A percentile compares a stretch with the other conserved stretches of the same genome.
phyloP scores from a whole-genome alignment of 352 stramenopile species.

The Detonula confervacea region DNA sequence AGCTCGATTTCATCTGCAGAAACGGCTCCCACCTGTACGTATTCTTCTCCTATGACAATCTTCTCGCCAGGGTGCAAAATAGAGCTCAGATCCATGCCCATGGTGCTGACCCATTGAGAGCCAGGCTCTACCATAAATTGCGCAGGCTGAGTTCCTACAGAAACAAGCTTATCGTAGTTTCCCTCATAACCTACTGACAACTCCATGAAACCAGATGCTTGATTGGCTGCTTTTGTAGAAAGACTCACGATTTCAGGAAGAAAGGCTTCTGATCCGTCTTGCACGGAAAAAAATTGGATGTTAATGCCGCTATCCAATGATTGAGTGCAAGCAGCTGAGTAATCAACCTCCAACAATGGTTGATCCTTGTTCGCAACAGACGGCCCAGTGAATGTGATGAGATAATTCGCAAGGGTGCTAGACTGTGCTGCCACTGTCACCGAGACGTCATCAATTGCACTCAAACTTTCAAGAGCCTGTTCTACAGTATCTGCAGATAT shows the following conservation, averaged over 20 bases:
- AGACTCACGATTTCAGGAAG: constrained; percentile 51
- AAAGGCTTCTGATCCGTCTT: constrained; percentile 37
- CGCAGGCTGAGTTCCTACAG: constrained; percentile 55
- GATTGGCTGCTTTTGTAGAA: constrained; percentile 30
- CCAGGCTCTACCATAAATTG: constrained; percentile 61
- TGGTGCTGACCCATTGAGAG: constrained; percentile 59
- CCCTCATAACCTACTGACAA: constrained; percentile 68
- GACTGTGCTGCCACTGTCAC: constrained; percentile 64
- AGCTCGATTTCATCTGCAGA: constrained; percentile 57
- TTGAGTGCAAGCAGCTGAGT: constrained; percentile 26
- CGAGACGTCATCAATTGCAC: constrained; percentile 87
- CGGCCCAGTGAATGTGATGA: constrained; percentile 56
- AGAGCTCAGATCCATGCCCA: constrained; percentile 64
- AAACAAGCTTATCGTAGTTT: constrained; percentile 52
- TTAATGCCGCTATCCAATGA: constrained; percentile 21
- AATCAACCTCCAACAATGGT: constrained; percentile 31
- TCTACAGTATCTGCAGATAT: constrained; percentile 77
- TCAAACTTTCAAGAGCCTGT: constrained; percentile 87
- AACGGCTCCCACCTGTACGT: constrained; percentile 53
- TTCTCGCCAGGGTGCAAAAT: constrained; percentile 47
- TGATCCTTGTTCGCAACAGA: constrained; percentile 31
- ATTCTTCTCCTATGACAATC: constrained; percentile 64
- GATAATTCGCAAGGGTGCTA: constrained; percentile 35
- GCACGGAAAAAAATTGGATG: constrained; percentile 30
- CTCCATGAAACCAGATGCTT: constrained; percentile 57